Evolutionary conservation across 2,329 filamentous ascomycete species (phyloP).

Genomic region (Escovopsis weberi): DNA sequence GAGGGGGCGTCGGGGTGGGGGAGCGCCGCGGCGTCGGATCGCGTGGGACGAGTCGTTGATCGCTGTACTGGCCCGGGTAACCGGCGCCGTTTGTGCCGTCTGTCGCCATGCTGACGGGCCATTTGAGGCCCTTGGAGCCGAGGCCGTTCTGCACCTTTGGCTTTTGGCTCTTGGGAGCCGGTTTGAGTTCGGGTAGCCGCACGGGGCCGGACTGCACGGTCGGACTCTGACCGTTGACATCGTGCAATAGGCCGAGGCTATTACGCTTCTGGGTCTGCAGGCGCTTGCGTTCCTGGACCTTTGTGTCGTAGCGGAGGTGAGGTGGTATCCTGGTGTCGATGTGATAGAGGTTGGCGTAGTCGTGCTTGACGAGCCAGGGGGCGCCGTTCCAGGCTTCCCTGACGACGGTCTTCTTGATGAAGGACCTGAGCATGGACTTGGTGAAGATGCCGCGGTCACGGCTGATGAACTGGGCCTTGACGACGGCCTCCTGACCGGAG

Average conservation of each 20-base stretch:
- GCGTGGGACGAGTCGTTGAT: slow-evolving; percentile 12
- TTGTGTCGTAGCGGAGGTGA: slow-evolving; percentile 69
- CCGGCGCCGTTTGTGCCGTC: slow-evolving; percentile 31
- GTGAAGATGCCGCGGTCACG: slow-evolving; percentile 88
- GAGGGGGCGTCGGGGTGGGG: slow-evolving; percentile 30
- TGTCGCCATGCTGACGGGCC: slow-evolving; percentile 16
- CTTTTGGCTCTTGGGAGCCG: slow-evolving; percentile 56
- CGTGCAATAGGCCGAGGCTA: slow-evolving; percentile 19
- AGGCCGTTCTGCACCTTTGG: slow-evolving; percentile 27
- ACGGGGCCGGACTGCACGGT: slow-evolving; percentile 29
- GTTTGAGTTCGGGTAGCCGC: slow-evolving; percentile 59
- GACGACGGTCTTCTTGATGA: slow-evolving; percentile 88
- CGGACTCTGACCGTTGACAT: slow-evolving; percentile 25
- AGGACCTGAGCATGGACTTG: slow-evolving; percentile 83
- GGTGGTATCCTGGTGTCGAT: slow-evolving; percentile 78
- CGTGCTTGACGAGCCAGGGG: slow-evolving; percentile 84
- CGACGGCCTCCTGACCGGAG: slow-evolving; percentile 56
- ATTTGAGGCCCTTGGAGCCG: slow-evolving; percentile 29
- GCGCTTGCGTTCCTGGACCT: slow-evolving; percentile 62
- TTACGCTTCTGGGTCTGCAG: slow-evolving; percentile 49
- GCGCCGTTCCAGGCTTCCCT: slow-evolving; percentile 91
- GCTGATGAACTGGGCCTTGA: slow-evolving; percentile 68
- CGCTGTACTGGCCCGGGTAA: slow-evolving; percentile 30
- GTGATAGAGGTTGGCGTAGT: slow-evolving; percentile 69
- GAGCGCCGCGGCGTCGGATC: slow-evolving; percentile 20